A percentile compares a stretch with the other conserved stretches of the same genome.
Conservation (phyloP, 345 rosid species). For the Eucalyptus rudis region DNA sequence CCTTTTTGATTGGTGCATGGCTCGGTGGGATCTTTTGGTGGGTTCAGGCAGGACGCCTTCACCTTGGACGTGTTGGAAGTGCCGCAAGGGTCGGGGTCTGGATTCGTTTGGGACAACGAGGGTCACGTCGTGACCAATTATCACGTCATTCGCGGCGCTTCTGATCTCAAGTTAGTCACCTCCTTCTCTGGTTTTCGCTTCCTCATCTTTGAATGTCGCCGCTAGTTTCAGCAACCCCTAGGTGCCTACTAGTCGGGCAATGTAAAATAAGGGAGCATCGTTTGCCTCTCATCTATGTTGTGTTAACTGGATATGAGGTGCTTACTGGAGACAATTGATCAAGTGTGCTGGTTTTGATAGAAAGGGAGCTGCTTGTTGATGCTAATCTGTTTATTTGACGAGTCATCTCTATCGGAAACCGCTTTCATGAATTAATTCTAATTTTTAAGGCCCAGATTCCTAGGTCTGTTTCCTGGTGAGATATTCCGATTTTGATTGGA, state of each 20-base stretch:
- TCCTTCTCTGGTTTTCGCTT: background rate
- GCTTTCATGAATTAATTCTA: background rate
- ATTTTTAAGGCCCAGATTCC: background rate
- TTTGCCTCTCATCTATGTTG: background rate
- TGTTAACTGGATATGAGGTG: background rate
- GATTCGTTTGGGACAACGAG: conserved; percentile 80
- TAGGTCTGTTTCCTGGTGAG: background rate
- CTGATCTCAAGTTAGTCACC: conserved; percentile 72
- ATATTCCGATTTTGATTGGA: background rate
- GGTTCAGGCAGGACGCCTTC: conserved; percentile 79
- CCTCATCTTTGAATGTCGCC: background rate
- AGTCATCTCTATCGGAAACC: rapidly evolving
- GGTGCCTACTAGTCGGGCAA: background rate
- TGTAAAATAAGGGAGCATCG: background rate
- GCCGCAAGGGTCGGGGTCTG: conserved; percentile 96
- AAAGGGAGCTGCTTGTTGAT: background rate
- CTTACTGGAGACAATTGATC: background rate
- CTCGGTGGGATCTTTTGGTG: background rate
- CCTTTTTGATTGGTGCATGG: background rate
- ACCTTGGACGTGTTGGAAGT: conserved; percentile 94
- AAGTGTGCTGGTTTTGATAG: background rate
- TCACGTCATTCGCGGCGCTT: conserved; percentile 95
- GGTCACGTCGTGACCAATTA: conserved; percentile 92
- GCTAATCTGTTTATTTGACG: background rate
- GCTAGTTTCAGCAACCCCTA: background rate